A percentile compares a stretch with the other conserved stretches of the same genome.
phyloP scores from a whole-genome alignment of 805 yeast species.

The Saccharomycopsis schoenii region DNA sequence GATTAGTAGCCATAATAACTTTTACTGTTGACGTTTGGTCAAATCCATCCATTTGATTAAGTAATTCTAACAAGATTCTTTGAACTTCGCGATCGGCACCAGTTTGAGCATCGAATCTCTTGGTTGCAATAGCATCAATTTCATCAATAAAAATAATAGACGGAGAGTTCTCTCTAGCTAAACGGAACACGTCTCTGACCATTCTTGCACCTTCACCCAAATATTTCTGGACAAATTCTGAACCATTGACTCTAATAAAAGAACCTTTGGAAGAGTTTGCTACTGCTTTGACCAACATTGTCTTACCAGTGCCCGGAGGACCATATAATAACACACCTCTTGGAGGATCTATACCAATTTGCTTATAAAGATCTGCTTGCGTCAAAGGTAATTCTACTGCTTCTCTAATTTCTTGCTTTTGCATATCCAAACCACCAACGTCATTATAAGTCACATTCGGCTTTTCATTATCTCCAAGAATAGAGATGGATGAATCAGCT shows the following conservation, averaged over 20 bases:
- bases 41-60: conserved; percentile 99
- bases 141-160: conserved; percentile 96
- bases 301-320: conserved; percentile 99
- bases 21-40: conserved; percentile 93
- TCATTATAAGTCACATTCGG: conserved; percentile 93
- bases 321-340: conserved; percentile 96
- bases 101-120: conserved; percentile 98
- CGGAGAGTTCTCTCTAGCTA: conserved; percentile 96
- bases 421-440: conserved; percentile 98
- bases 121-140: conserved; percentile 97
- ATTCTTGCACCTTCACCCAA: conserved; percentile 99
- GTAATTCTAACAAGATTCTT: conserved; percentile 87
- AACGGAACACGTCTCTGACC: conserved; percentile 96
- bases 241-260: conserved; percentile 93
- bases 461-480: conserved; percentile 88
- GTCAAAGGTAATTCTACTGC: conserved; percentile 96
- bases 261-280: conserved; percentile 95
- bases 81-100: conserved; percentile 99
- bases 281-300: conserved; percentile 98
- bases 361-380: conserved; percentile 91
- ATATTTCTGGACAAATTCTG: conserved; percentile 96
- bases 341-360: conserved; percentile 98
- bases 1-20: conserved; percentile 98
- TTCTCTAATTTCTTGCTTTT: conserved; percentile 96
- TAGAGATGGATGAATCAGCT: conserved; percentile 93